These are phyloP conservation scores for Actinidia arguta DNA, from an alignment of 179 eudicot genomes.

Conservation along the genomic window DNA sequence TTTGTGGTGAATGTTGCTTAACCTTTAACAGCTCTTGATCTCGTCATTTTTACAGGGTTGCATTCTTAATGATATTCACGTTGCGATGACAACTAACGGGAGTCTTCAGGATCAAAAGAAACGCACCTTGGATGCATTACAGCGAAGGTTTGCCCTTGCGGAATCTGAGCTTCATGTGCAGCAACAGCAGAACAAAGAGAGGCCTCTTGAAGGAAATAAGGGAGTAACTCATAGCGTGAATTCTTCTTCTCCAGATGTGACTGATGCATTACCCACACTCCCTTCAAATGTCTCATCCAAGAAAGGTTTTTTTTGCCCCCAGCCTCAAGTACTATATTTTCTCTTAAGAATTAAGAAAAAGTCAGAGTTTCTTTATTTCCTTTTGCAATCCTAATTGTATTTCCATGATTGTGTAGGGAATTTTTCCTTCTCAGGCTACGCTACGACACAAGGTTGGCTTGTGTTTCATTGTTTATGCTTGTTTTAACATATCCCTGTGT, in stretches of 20 bases:
- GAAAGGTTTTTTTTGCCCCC: conserved; percentile 41
- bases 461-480: background rate
- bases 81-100: conserved; percentile 37
- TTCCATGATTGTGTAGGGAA: conserved; percentile 17
- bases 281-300: conserved; percentile 22
- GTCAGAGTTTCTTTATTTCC: background rate
- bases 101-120: conserved; percentile 51
- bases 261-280: conserved; percentile 22
- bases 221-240: conserved; percentile 8
- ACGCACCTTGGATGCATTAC: conserved; percentile 66
- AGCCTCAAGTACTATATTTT: background rate
- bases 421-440: conserved; percentile 19
- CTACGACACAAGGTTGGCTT: conserved; percentile 14
- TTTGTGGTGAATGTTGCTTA: background rate
- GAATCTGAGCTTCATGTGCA: conserved; percentile 55
- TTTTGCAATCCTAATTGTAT: background rate
- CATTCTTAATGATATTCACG: background rate
- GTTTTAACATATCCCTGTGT: background rate
- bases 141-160: conserved; percentile 67
- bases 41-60: conserved; percentile 16
- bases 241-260: conserved; percentile 29
- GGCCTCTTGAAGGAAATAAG: conserved; percentile 28
- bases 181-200: conserved; percentile 42
- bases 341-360: background rate
- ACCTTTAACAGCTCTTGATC: background rate